A percentile compares a stretch with the other conserved stretches of the same genome.
Conservation (phyloP, 768 basidiomycete genomes). For the Phaffia australis region DNA sequence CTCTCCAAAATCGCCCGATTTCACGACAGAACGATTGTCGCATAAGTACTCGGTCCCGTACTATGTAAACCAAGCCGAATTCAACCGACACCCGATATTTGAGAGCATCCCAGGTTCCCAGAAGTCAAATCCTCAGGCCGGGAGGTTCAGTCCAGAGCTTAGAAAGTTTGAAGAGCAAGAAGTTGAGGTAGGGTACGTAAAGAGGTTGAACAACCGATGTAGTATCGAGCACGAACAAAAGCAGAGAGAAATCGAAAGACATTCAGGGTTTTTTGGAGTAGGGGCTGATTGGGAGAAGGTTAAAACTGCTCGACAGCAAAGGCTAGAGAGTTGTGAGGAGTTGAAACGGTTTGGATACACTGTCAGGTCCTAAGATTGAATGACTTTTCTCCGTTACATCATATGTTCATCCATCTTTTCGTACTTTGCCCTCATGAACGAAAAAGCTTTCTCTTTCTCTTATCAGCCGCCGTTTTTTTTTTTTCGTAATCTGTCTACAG, state of each 20-base stretch:
- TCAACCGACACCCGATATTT: constrained; percentile 62
- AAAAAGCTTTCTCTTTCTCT: no score
- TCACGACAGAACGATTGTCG: constrained; percentile 62
- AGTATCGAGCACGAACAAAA: constrained; percentile 56
- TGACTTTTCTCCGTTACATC: no score
- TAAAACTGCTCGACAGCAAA: constrained; percentile 44
- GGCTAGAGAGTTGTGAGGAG: constrained; percentile 68
- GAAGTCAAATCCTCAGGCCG: constrained; percentile 31
- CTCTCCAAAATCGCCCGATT: constrained; percentile 46
- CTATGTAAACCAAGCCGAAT: constrained; percentile 69
- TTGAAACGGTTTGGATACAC: constrained; percentile 42
- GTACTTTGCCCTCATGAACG: no score
- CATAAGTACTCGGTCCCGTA: constrained; percentile 61
- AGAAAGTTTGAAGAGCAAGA: constrained; percentile 57
- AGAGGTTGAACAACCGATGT: constrained; percentile 59
- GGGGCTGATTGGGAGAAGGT: constrained; percentile 91
- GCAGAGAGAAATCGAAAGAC: constrained; percentile 59
- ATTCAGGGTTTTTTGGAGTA: constrained; percentile 78
- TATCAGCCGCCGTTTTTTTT: no score
- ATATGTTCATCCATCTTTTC: no score
- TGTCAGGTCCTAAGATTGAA: no score
- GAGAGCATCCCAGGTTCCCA: constrained; percentile 38
- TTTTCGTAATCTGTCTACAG: no score
- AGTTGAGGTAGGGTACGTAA: constrained; percentile 65
- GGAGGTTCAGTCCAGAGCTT: constrained; percentile 37